Percentiles rank a stretch among this genome's conserved stretches.
Conservation (phyloP, 1,139 yeast genomes). For the Kodamaea plutei region DNA sequence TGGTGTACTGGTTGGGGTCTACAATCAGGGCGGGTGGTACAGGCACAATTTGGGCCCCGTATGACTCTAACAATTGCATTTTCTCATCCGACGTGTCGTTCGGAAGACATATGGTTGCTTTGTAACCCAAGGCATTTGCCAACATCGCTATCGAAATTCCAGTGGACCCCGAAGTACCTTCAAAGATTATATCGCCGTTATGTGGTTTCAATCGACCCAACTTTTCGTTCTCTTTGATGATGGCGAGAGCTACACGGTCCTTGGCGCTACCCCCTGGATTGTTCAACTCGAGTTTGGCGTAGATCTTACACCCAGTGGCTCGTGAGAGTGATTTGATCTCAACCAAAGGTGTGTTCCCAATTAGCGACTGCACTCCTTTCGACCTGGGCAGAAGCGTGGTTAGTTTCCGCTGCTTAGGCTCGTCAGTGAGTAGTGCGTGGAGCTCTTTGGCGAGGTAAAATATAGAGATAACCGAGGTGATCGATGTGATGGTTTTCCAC, state of each 20-base stretch:
- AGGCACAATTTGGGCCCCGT: conserved; percentile 84
- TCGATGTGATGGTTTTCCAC: conserved; percentile 5
- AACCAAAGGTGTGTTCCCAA: conserved; percentile 90
- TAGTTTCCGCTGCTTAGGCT: conserved; percentile 5
- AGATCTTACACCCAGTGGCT: conserved; percentile 75
- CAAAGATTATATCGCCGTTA: conserved; percentile 66
- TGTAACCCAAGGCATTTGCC: conserved; percentile 83
- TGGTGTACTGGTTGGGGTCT: conserved; percentile 89
- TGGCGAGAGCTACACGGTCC: conserved; percentile 88
- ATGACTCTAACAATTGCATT: conserved; percentile 58
- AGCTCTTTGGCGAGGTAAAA: conserved; percentile 9
- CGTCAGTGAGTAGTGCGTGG: conserved; percentile 1
- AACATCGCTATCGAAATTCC: conserved; percentile 91
- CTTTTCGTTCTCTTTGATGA: conserved; percentile 65
- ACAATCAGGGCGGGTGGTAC: conserved; percentile 95
- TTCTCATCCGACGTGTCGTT: conserved; percentile 91
- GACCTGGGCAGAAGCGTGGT: conserved; percentile 25
- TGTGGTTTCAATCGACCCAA: conserved; percentile 56
- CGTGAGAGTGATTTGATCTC: conserved; percentile 69
- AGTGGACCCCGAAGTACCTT: conserved; percentile 95
- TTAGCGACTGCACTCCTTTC: conserved; percentile 49
- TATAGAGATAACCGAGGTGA: conserved; percentile 10
- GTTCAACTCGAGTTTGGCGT: conserved; percentile 78
- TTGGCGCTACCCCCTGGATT: conserved; percentile 97
- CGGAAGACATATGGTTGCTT: conserved; percentile 89